Conservation (phyloP, 148 eudicot species). For the Chenopodium album region DNA sequence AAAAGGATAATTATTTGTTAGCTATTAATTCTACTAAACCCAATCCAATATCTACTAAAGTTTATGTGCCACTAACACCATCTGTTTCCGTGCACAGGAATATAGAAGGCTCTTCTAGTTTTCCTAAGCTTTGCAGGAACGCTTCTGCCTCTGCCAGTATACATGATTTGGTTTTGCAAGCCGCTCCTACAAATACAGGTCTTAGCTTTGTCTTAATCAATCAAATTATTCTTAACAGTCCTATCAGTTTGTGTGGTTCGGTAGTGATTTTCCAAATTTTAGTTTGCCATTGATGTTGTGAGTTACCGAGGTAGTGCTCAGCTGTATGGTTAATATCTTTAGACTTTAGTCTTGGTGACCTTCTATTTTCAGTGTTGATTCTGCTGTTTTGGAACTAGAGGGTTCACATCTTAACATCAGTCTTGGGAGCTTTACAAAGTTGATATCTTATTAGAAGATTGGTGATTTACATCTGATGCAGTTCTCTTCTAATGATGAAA, state of each 20-base stretch:
- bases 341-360: neutral
- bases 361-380: neutral
- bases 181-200: slow-evolving; percentile 63
- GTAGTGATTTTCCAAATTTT: neutral
- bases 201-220: slow-evolving; percentile 19
- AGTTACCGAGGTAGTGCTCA: neutral
- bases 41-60: neutral
- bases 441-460: too few species aligned
- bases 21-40: neutral
- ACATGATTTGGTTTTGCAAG: slow-evolving; percentile 48
- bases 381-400: neutral
- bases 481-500: too few species aligned
- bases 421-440: too few species aligned
- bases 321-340: neutral
- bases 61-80: neutral
- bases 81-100: slow-evolving; percentile 38
- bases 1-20: slow-evolving; percentile 40
- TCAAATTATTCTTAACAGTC: slow-evolving; percentile 5
- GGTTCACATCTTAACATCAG: neutral
- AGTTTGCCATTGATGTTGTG: neutral
- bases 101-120: slow-evolving; percentile 47
- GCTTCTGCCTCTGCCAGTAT: slow-evolving; percentile 71
- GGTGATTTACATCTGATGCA: too few species aligned
- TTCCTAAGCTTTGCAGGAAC: slow-evolving; percentile 70
- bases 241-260: slow-evolving; percentile 5